Base-by-base conservation (phyloP, 805 yeast genomes). In the Wickerhamiella sorbophila region DNA sequence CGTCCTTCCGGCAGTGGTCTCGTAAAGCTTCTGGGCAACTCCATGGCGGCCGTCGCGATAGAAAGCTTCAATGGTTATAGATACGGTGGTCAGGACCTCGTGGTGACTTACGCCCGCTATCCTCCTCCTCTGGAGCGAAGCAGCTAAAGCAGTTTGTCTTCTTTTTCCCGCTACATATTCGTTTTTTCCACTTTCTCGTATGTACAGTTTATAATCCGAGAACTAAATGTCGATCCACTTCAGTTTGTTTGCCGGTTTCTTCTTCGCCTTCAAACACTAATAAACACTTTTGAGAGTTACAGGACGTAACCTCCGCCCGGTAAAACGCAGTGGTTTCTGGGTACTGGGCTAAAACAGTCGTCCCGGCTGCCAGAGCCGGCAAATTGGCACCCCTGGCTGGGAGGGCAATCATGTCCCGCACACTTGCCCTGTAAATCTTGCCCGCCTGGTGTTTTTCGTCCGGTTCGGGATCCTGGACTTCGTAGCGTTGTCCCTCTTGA, bases 241-340 rank as follows among this genome's bases (percentile, higher is more conserved):
- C 94, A 0, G 96, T 91, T 57, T 88, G 95, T 57, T 88, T 91
- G 36, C 83, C 87, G 0, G 77, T 94, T 53, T 91, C 98, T 57
- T 91, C 98, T 58, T 91, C 99, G 8, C 97, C 55, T 50, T 88
- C 97, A 54, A 91, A 91, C 53, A 75, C 74, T 43, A 91, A 66
- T 48, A 85, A 64, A 48, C 94, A 88, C 10, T 70, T 72, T 5
- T 37, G 29, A 0, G 87, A 86, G 46, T 74, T 76, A 37, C 73
- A 69, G 0, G 93, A 87, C 19, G 77, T 77, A 2, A 91, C 96
- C 39, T 82, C 83, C 0, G 98, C 99, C 3, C 93, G 84, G 54
- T 91, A 91, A 53, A 91, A 91, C 0, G 97, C 87, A 0, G 98
- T 91, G 0, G 98, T 91, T 52, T 91, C 98, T 1, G 98, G 98